Conservation (phyloP, 116 monocot genomes). For the Thalassia testudinum region DNA sequence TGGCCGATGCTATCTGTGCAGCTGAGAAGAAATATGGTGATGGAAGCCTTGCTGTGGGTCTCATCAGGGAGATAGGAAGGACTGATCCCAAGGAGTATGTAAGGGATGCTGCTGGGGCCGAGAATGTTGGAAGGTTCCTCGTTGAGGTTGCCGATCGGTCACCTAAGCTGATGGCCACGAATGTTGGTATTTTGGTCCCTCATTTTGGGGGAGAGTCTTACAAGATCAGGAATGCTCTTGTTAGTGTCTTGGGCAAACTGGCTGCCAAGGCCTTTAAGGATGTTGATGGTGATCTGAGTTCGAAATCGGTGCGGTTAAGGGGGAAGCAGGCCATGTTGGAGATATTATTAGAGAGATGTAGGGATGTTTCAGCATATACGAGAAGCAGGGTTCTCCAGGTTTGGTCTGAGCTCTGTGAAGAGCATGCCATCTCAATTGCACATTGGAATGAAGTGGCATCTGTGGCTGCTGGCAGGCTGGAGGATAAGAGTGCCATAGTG, state of each 20-base stretch:
- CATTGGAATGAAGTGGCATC: slow-evolving; percentile 92
- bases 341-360: slow-evolving; percentile 71
- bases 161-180: slow-evolving; percentile 78
- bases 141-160: slow-evolving; percentile 72
- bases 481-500: slow-evolving; percentile 91
- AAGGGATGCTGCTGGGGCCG: slow-evolving; percentile 71
- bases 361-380: slow-evolving; percentile 96
- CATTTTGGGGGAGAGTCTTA: slow-evolving; percentile 98
- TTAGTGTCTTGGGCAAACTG: slow-evolving; percentile 87
- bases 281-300: slow-evolving; percentile 60
- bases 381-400: slow-evolving; percentile 92
- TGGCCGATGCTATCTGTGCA: slow-evolving; percentile 46
- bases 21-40: slow-evolving; percentile 72
- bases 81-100: slow-evolving; percentile 82
- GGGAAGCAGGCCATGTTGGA: slow-evolving; percentile 94
- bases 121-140: slow-evolving; percentile 82
- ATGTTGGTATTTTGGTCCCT: slow-evolving; percentile 74
- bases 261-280: slow-evolving; percentile 69
- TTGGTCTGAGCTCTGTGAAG: slow-evolving; percentile 94
- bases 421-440: slow-evolving; percentile 72
- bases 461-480: slow-evolving; percentile 83
- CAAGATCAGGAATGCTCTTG: slow-evolving; percentile 88
- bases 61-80: slow-evolving; percentile 74
- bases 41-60: slow-evolving; percentile 53
- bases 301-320: slow-evolving; percentile 37